Evolutionary conservation across 495 filamentous ascomycete genomes (phyloP).

Genomic region (Cercophora scortea): DNA sequence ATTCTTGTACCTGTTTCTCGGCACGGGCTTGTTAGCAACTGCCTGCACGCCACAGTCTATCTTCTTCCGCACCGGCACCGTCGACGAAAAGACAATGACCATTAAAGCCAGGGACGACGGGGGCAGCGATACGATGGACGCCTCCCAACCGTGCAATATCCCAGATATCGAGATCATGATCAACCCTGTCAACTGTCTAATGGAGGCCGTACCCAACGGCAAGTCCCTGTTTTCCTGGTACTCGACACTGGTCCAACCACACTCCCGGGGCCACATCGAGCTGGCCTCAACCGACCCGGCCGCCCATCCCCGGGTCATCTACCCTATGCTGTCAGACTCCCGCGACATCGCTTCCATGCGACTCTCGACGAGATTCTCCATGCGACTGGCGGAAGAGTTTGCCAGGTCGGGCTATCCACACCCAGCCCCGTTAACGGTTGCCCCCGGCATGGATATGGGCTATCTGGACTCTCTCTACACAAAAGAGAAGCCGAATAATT

Average conservation of each 20-base stretch:
- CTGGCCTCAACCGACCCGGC: constrained; percentile 26
- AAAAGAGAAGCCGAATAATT: background rate
- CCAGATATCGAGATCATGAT: constrained; percentile 23
- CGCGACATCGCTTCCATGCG: constrained; percentile 10
- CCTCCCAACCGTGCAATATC: constrained; percentile 9
- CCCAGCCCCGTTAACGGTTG: constrained; percentile 7
- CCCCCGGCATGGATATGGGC: constrained; percentile 12
- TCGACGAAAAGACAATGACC: constrained; percentile 13
- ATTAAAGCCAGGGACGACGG: background rate
- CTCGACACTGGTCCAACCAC: constrained; percentile 24
- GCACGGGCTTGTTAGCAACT: constrained; percentile 10
- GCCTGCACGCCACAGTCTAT: constrained; percentile 8
- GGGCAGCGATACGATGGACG: constrained; percentile 7
- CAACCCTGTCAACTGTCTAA: constrained; percentile 6
- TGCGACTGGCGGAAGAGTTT: constrained; percentile 19
- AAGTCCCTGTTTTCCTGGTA: constrained; percentile 11
- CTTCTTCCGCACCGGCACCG: constrained; percentile 10
- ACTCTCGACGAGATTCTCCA: constrained; percentile 15
- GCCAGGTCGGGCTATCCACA: constrained; percentile 12
- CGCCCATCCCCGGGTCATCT: constrained; percentile 14
- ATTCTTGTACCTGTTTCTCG: constrained; percentile 13
- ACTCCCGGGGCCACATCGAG: constrained; percentile 25
- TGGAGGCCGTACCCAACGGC: background rate
- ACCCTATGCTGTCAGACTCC: constrained; percentile 16
- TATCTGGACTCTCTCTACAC: constrained; percentile 6